A percentile compares a stretch with the other conserved stretches of the same genome.
Evolutionary conservation across 2,329 filamentous ascomycete species (phyloP).

Genomic region (Ceratocystis diversiconidia): DNA sequence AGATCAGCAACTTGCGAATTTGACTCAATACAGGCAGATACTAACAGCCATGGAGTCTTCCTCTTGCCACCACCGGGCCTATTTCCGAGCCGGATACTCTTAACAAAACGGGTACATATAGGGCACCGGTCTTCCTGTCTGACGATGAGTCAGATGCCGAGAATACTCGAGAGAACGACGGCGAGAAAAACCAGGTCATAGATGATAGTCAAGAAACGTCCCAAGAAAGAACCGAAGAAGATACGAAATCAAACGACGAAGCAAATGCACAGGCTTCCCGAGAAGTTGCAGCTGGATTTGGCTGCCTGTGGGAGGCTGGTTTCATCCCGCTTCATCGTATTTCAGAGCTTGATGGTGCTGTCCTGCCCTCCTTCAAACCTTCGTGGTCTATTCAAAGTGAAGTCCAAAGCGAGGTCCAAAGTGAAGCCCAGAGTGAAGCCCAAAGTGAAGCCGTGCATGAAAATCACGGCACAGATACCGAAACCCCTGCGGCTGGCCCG

Average conservation of each 20-base stretch:
- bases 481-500: background rate
- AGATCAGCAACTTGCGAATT: background rate
- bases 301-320: background rate
- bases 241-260: background rate
- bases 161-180: no score
- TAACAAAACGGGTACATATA: conserved; percentile 3
- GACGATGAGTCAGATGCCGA: conserved; percentile 16
- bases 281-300: background rate
- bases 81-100: background rate
- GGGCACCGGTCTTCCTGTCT: conserved; percentile 10
- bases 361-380: no score
- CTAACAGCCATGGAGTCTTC: no score
- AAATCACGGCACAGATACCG: background rate
- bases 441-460: no score
- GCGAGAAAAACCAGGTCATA: no score
- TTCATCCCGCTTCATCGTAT: background rate
- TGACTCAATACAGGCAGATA: no score
- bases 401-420: no score
- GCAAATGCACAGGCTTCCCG: background rate
- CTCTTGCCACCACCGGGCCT: background rate
- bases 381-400: no score
- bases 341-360: no score
- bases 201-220: no score
- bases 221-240: background rate
- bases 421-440: no score